Evolutionary conservation across 345 rosid species (phyloP).

Genomic region (Barbarea vulgaris): DNA sequence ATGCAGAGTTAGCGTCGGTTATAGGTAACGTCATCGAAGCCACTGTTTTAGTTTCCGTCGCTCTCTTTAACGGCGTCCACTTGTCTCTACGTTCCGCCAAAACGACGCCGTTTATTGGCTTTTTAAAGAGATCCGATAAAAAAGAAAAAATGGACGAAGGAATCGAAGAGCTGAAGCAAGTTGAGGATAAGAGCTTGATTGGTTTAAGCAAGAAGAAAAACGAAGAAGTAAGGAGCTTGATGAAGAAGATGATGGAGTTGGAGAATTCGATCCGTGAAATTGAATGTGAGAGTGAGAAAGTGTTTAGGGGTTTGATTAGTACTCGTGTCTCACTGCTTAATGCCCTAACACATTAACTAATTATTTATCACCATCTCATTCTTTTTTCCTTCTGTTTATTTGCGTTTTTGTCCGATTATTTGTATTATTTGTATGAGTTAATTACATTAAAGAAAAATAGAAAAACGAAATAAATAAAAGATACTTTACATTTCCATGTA

Average conservation of each 20-base stretch:
- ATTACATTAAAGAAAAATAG: slow-evolving; percentile 28
- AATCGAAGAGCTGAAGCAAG: slow-evolving; percentile 36
- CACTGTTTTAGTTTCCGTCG: slow-evolving; percentile 36
- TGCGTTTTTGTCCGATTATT: slow-evolving; percentile 30
- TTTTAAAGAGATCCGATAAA: slow-evolving; percentile 31
- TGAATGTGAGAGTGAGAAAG: slow-evolving; percentile 42
- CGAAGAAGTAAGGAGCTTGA: slow-evolving; percentile 39
- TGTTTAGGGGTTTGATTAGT: slow-evolving; percentile 44
- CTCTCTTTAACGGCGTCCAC: slow-evolving; percentile 39
- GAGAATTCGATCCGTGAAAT: slow-evolving; percentile 37
- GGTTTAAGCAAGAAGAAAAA: slow-evolving; percentile 36
- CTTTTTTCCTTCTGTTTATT: slow-evolving; percentile 7
- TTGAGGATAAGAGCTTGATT: slow-evolving; percentile 37
- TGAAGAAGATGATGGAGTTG: slow-evolving; percentile 41
- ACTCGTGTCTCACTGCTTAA: slow-evolving; percentile 46
- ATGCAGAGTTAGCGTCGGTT: slow-evolving; percentile 40
- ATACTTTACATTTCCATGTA: slow-evolving; percentile 4
- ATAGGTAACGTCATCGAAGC: slow-evolving; percentile 35
- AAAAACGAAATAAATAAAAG: slow-evolving; percentile 1
- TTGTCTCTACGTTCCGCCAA: not conserved
- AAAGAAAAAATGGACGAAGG: slow-evolving; percentile 28
- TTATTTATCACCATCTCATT: not conserved
- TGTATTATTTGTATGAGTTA: slow-evolving; percentile 28
- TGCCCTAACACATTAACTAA: slow-evolving; percentile 37
- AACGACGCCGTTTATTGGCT: slow-evolving; percentile 27